Evolutionary conservation across 2,329 filamentous ascomycete species (phyloP), one percentile per base, ranked within the genome.

Genomic region (Paecilomyces dactylethromorphus): DNA sequence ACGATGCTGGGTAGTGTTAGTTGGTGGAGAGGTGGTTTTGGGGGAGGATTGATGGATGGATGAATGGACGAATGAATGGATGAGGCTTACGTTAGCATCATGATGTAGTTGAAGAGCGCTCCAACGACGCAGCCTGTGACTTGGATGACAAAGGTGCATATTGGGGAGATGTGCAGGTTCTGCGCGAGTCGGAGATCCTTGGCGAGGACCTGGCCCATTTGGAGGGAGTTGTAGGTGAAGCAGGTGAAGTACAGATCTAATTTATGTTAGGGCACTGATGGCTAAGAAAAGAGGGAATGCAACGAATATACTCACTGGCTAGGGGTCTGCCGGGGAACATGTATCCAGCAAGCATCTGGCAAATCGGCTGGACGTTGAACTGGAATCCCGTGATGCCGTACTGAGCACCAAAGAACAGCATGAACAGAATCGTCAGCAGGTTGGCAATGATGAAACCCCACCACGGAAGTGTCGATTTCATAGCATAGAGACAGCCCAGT

Each of bases 271-370:
- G 22, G 11, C 12, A 7, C 21, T 57, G 22, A 21, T 15, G 5
- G 3, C 24, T 18, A 50, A 50, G 33, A 56, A 50, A 24, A 2
- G 3, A 15, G 1, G n/a, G 10, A 26, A 56, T 15, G 12, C 21
- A 57, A 31, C 10, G 10, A 1, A 35, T n/a, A 3, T 7, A 54
- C 56, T 35, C 67, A 61, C 71, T 72, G 8, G 70, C 70, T 0
- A 73, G 57, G 8, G 73, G 73, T 24, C 69, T 62, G 3, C 72
- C 72, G 13, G 74, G 79, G 56, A 76, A 72, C 58, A 83, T 68
- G 33, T 81, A 79, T 21, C 79, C 81, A 3, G 74, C 80, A 22
- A 83, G 65, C 73, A 82, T 78, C 64, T 82, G 79, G 10, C 76
- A 71, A 31, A 77, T 70, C 5, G 72, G 71, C 58, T 78, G 72